Conservation (phyloP, 164 flowering plant genomes). For the Aristolochia contorta region DNA sequence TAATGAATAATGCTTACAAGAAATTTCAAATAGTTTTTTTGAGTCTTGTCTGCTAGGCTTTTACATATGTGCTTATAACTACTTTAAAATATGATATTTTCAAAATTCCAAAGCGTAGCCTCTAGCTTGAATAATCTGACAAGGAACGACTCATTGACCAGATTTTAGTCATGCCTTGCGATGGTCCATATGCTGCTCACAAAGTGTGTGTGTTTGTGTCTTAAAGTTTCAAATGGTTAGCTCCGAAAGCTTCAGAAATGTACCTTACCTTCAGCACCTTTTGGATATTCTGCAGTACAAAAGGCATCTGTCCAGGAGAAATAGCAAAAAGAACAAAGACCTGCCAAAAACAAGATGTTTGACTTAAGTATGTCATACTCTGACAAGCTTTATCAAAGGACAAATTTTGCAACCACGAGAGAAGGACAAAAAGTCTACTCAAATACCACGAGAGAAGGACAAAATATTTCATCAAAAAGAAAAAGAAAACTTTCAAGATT, state of each 20-base stretch:
- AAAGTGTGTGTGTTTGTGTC: too few species aligned
- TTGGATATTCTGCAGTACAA: conserved; percentile 64
- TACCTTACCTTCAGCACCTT: conserved; percentile 66
- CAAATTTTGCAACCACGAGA: conserved; percentile 1
- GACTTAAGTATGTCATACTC: background rate
- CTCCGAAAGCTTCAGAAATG: background rate
- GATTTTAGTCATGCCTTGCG: too few species aligned
- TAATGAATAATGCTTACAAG: background rate
- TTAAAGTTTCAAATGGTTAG: background rate
- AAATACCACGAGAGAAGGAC: conserved; percentile 78
- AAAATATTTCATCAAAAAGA: too few species aligned
- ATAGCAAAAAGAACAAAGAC: conserved; percentile 96
- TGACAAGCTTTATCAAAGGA: background rate
- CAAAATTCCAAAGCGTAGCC: too few species aligned
- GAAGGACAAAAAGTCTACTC: background rate
- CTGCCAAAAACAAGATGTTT: conserved; percentile 23
- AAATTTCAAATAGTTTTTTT: too few species aligned
- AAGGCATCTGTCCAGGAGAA: conserved; percentile 87
- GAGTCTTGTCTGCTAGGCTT: too few species aligned
- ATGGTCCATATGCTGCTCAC: too few species aligned
- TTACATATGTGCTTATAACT: too few species aligned
- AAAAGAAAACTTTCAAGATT: too few species aligned
- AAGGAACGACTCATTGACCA: too few species aligned
- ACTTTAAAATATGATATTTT: too few species aligned
- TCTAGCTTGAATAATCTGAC: too few species aligned